Evolutionary conservation across 352 stramenopile species (phyloP), one percentile per base, ranked within the genome.

Genomic region (Globisporangium middletonii): DNA sequence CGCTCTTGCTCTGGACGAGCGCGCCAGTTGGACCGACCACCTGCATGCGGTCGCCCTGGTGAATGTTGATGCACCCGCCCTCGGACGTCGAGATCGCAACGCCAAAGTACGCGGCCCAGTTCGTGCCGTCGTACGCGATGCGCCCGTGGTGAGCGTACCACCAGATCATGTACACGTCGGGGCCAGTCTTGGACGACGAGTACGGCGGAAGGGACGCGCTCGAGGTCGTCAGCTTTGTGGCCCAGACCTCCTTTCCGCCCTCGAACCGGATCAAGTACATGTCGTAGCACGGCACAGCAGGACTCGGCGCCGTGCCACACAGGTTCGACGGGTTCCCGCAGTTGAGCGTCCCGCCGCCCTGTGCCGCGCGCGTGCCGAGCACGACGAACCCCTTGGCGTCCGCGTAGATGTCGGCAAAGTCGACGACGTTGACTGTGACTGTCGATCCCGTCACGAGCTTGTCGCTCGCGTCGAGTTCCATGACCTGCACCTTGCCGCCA

Each of bases 41-140:
- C 56, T 86, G 72, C 76, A 86, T 86, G 53, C 76, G 76, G 52
- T 86, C 76, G 7, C 76, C 76, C 56, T 86, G 76, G 64, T 86
- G 76, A 62, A 86, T 82, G 63, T 86, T 86, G 64, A 83, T 86
- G 67, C 76, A 86, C 15, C 73, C 72, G 13, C 64, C 57, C 43
- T 86, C 62, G 0, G 73, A 82, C 37, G 68, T 79, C 13, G 76
- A 86, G 65, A 86, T 74, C 7, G 76, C 73, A 5, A 64, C 63
- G 27, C 76, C 76, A 42, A 83, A 86, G 70, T 83, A 86, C 41
- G 76, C 69, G 18, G 73, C 76, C 76, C 76, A 86, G 69, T 83
- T 83, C 28, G 64, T 76, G 50, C 73, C 73, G 55, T 86, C 73
- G 50, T 56, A 83, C 11, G 72, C 73, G 53, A 86, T 79, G 6